Base-by-base conservation (phyloP, 2,329 filamentous ascomycete genomes). In the Hortaea sp. region DNA sequence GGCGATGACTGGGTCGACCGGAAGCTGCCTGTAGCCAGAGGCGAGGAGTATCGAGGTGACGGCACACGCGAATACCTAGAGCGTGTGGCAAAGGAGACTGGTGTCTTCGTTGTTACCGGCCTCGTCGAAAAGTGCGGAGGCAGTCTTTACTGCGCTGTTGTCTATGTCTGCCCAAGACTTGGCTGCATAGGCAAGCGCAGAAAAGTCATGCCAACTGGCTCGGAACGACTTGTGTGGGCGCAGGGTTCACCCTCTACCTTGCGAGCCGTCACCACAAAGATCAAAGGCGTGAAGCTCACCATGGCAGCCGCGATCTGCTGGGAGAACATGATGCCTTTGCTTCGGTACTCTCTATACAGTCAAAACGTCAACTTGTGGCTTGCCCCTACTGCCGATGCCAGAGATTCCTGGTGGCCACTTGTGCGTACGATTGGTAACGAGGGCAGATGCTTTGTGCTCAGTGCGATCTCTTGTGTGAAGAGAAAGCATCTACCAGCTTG, bases 281-380 rank as follows among this genome's bases (percentile, higher is more conserved):
- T 95, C 63, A 82, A 83, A 50, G 88, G 87, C 42, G 78, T 88
- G 2, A 81, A 79, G 52, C 68, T 95, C 49, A 90, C 86, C 47
- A 76, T 95, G 49, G 89, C 84, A 0, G 81, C 85, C 3, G 90
- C 88, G 3, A 94, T 97, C 54, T 95, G 89, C 72, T 95, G 89
- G 89, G 89, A 97, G 66, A 95, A 86, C 65, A 94, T 90, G 69
- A 95, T 95, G 88, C 89, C 89, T 0, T 70, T 95, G 12, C 72
- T 95, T 6, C 78, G 90, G 12, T 85, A 94, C 62, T 76, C 80
- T 11, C 73, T 95, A 34, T 97, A 95, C 65, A 76, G 79, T 2
- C 90, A 95, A 65, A 94, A 94, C 61, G 81, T 95, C 58, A 94
- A 94, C 63, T 69, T 95, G 9, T 95, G 90, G 66, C 78, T 95